These are phyloP conservation scores for Rhodamnia rubescens DNA, from an alignment of 345 rosid genomes.

Conservation along the genomic window DNA sequence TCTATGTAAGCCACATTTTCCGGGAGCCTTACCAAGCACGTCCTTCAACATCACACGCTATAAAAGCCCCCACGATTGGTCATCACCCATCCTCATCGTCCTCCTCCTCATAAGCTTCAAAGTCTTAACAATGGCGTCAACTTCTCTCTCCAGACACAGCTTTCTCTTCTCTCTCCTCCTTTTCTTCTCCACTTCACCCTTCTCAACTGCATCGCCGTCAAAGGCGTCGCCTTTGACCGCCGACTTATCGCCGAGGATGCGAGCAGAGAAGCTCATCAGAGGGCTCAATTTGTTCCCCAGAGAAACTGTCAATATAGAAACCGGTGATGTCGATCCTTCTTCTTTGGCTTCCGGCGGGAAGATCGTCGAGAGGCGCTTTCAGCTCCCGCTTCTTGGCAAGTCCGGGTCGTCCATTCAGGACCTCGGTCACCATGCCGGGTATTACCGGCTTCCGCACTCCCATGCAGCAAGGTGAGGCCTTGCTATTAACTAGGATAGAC, in stretches of 20 bases:
- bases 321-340: neutral
- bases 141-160: neutral
- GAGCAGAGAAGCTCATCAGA: constrained; percentile 43
- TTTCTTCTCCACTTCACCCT: neutral
- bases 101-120: neutral
- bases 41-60: neutral
- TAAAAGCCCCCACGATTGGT: neutral
- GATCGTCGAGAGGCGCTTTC: constrained; percentile 23
- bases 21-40: neutral
- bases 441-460: constrained; percentile 54
- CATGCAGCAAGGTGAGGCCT: constrained; percentile 53
- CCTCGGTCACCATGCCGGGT: constrained; percentile 79
- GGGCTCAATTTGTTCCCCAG: constrained; percentile 46
- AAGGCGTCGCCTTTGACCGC: neutral
- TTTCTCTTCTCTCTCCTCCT: neutral
- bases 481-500: neutral
- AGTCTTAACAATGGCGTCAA: neutral
- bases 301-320: constrained; percentile 13
- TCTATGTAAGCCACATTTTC: neutral
- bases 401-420: constrained; percentile 43
- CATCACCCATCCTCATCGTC: neutral
- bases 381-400: constrained; percentile 10
- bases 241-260: constrained; percentile 8
- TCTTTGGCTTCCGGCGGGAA: neutral
- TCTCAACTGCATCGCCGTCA: neutral